Conservation (phyloP, 768 basidiomycete species). For the Crepidotus variabilis region DNA sequence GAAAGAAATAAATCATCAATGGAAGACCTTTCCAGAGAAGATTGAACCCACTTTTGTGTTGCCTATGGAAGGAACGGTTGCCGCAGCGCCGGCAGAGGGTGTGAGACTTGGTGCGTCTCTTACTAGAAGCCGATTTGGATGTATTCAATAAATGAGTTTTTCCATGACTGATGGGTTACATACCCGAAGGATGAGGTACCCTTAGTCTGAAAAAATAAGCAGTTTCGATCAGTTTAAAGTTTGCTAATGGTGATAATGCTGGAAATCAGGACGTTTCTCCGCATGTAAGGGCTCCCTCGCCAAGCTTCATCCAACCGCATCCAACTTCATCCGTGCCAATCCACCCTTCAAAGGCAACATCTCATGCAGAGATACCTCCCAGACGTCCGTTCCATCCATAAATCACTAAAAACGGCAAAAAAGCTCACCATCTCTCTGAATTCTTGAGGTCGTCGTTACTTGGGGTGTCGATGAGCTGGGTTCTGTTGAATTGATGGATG, state of each 20-base stretch:
- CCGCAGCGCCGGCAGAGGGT: constrained; percentile 98
- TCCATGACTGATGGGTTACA: constrained; percentile 32
- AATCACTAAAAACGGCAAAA: constrained; percentile 11
- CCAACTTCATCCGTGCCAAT: constrained; percentile 26
- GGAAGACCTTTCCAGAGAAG: too few relatives aligned
- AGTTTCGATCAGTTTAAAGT: constrained; percentile 16
- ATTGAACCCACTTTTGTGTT: constrained; percentile 86
- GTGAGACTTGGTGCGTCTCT: constrained; percentile 95
- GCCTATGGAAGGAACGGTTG: constrained; percentile 93
- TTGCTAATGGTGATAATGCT: too few relatives aligned
- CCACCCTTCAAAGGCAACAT: constrained; percentile 20
- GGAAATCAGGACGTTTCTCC: too few relatives aligned
- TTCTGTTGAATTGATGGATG: constrained; percentile 2
- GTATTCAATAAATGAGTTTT: background rate
- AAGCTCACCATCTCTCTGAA: constrained; percentile 44
- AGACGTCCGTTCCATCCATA: constrained; percentile 9
- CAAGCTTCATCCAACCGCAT: constrained; percentile 16
- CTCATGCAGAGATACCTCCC: constrained; percentile 14
- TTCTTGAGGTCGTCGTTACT: constrained; percentile 30
- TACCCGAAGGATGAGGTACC: constrained; percentile 97
- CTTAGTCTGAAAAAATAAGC: constrained; percentile 29
- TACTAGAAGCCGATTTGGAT: constrained; percentile 48
- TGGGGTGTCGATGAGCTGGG: constrained; percentile 21
- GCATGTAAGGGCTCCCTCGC: background rate
- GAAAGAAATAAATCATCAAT: background rate